phyloP scores from a whole-genome alignment of 805 yeast genomes.

The Lipomyces yamanashiensis region DNA sequence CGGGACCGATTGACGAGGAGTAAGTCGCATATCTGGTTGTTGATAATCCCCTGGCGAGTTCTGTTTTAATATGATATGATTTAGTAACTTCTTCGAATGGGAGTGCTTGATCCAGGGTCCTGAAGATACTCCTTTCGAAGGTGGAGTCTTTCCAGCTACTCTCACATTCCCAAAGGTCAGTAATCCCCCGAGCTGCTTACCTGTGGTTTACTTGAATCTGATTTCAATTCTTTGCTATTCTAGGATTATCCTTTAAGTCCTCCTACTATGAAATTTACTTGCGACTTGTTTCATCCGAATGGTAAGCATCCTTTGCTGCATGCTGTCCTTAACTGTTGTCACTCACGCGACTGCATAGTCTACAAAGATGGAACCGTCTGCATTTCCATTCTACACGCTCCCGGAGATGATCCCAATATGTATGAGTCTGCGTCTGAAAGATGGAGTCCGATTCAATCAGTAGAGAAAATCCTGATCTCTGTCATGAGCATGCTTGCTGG shows the following conservation, averaged over 20 bases:
- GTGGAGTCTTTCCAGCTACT: conserved; percentile 82
- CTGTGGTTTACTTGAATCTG: not conserved
- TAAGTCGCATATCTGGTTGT: conserved; percentile 30
- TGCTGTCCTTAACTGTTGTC: too few species aligned
- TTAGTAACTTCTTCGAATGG: conserved; percentile 67
- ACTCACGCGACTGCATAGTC: conserved; percentile 44
- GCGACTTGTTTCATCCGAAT: conserved; percentile 90
- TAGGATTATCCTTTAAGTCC: conserved; percentile 81
- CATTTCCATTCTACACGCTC: conserved; percentile 91
- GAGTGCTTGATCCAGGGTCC: conserved; percentile 87
- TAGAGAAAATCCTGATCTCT: conserved; percentile 91
- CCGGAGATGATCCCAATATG: conserved; percentile 96
- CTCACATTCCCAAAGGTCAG: conserved; percentile 62
- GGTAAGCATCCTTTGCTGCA: conserved; percentile 40
- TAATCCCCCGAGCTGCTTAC: not conserved
- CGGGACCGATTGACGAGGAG: conserved; percentile 83
- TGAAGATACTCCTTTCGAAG: conserved; percentile 79
- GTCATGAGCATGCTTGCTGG: conserved; percentile 92
- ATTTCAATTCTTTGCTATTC: not conserved
- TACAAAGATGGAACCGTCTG: conserved; percentile 96
- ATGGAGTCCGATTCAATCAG: conserved; percentile 97
- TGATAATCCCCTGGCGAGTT: not conserved
- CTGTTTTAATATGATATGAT: not conserved
- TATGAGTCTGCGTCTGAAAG: conserved; percentile 95
- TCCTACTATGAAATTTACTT: conserved; percentile 73